Base-by-base conservation (phyloP, 345 rosid species). In the Eucalyptus guilfoylei region DNA sequence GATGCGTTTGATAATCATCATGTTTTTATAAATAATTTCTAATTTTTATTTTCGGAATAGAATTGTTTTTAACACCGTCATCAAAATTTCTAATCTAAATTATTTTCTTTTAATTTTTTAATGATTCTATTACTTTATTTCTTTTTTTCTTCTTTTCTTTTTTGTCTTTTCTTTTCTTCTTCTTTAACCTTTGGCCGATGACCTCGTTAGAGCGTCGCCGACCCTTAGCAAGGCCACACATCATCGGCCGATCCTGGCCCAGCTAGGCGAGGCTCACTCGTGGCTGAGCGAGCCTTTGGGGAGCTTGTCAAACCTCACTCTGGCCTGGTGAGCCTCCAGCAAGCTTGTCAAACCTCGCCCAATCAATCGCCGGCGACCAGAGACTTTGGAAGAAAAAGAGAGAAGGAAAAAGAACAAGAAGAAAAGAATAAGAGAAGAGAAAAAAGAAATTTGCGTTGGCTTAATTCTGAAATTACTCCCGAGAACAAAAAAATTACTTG, bases 181-280 rank as follows among this genome's bases (percentile, higher is more conserved):
- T 17, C 54, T 50, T 50, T 0, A 0, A 50, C 21, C 0, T 50
- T 50, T 7, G 4, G 54, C 19, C 52, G 0, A 5, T 5, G 49
- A 13, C 49, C 14, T 13, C 15, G 49, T 48, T 48, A 15, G 49
- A 48, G 49, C 15, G 0, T 48, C 1, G 15, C 6, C 15, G 2
- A 5, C 16, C 52, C 54, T 49, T 3, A 0, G 21, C 3, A 2
- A 50, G 21, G 21, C 54, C 21, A 0, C 54, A 50, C 21, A 21
- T 50, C 3, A 50, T 16, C 1, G 2, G 9, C 9, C 54, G 0
- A 16, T 1, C 54, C 23, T 50, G 0, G 1, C 54, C 23, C 9
- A 0, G 0, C 0, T 1, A 50, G 21, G 54, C 4, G 23, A 50
- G 23, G 23, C 54, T 50, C 4, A 0, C 4, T 0, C 0, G 4